Conservation (phyloP, 2,329 filamentous ascomycete species). For the Aspergillus fijiensis region DNA sequence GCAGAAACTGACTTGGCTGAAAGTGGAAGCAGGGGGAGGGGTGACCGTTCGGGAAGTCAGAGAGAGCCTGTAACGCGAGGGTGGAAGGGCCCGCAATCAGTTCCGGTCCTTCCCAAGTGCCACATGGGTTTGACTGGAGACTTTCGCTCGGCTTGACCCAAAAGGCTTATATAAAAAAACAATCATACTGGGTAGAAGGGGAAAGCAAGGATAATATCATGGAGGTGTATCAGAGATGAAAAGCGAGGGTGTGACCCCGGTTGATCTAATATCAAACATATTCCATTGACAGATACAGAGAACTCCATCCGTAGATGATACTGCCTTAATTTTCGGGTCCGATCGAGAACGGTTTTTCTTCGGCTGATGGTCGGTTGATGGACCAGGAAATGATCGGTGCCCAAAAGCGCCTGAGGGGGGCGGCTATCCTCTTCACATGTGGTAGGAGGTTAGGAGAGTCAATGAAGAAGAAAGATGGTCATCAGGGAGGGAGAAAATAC, state of each 20-base stretch:
- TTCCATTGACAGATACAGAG: constrained; percentile 1
- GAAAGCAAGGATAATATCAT: too few species aligned
- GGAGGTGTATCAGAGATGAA: too few species aligned
- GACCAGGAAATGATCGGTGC: constrained; percentile 17
- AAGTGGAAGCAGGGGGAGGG: too few species aligned
- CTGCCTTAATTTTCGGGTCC: background rate
- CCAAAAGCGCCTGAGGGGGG: constrained; percentile 10
- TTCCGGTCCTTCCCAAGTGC: constrained; percentile 12
- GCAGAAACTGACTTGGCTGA: too few species aligned
- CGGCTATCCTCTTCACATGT: background rate
- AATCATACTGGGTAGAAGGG: too few species aligned
- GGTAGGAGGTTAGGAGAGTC: background rate
- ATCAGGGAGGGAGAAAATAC: background rate
- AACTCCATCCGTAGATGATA: background rate
- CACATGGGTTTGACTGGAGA: constrained; percentile 10
- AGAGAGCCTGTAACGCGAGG: too few species aligned
- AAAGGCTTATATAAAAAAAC: too few species aligned
- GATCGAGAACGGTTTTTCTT: constrained; percentile 10
- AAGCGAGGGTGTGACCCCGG: constrained; percentile 2
- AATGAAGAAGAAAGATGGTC: background rate
- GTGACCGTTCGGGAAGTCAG: too few species aligned
- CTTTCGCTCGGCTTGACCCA: too few species aligned
- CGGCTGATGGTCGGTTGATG: constrained; percentile 3
- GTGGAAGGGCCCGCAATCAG: constrained; percentile 10
- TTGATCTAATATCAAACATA: constrained; percentile 3